phyloP scores from a whole-genome alignment of 163 green algal genomes.

The Scenedesmus sp. region DNA sequence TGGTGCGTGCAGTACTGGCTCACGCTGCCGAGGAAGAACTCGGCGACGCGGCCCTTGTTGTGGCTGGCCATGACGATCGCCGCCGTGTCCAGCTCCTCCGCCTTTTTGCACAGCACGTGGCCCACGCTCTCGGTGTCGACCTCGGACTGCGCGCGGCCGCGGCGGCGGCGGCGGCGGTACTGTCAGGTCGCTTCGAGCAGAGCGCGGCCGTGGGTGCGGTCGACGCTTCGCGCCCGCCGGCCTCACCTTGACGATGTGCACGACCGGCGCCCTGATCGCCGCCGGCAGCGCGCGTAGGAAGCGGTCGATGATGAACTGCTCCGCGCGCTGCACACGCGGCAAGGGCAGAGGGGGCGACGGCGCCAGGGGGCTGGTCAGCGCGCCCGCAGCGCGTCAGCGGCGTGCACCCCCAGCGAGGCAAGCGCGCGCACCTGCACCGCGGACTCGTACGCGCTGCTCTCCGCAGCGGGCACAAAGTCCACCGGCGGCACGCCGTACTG shows the following conservation, averaged over 20 bases:
- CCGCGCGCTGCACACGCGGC: conserved; percentile 55
- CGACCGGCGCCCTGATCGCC: conserved; percentile 48
- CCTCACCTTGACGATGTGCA: conserved; percentile 62
- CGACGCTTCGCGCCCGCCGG: not conserved
- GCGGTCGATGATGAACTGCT: conserved; percentile 64
- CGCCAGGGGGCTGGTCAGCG: no score
- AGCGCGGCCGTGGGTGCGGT: no score
- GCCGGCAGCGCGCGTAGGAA: conserved; percentile 49
- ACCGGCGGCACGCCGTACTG: conserved; percentile 66
- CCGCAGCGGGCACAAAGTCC: conserved; percentile 66
- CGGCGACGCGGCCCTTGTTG: conserved; percentile 60
- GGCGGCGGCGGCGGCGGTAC: no score
- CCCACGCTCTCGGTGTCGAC: conserved; percentile 71
- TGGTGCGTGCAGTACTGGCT: conserved; percentile 70
- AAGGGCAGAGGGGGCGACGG: no score
- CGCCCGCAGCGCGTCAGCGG: no score
- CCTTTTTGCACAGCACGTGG: conserved; percentile 69
- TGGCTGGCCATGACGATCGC: conserved; percentile 69
- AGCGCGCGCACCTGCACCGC: no score
- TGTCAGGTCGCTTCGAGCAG: no score
- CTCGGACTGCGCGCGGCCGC: conserved; percentile 46
- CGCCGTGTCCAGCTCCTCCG: conserved; percentile 63
- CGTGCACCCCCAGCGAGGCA: no score
- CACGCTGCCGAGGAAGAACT: conserved; percentile 75
- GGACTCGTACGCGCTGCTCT: conserved; percentile 57